phyloP scores from a whole-genome alignment of 2,329 filamentous ascomycete species.

The Catunica adiposa region DNA sequence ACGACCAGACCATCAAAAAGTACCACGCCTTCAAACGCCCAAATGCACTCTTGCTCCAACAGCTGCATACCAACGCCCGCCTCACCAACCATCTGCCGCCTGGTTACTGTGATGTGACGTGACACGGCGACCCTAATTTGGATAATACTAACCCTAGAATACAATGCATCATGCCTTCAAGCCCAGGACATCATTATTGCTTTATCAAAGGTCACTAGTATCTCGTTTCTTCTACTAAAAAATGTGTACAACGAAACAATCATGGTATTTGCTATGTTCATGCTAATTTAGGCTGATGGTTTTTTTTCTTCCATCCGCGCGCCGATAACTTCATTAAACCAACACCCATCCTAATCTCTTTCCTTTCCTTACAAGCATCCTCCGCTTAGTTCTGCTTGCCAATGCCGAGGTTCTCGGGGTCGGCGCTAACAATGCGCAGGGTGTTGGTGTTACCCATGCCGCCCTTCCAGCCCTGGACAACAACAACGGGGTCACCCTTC shows the following conservation, averaged over 20 bases:
- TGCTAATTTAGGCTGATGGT: not conserved
- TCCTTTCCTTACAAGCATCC: not conserved
- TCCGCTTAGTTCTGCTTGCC: constrained; percentile 22
- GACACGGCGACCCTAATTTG: no score
- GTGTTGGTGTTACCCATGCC: constrained; percentile 89
- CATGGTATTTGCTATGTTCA: not conserved
- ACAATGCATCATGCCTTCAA: no score
- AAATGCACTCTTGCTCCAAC: not conserved
- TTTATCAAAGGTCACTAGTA: no score
- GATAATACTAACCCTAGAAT: constrained; percentile 8
- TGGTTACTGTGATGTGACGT: not conserved
- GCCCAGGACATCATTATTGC: no score
- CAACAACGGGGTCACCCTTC: constrained; percentile 59
- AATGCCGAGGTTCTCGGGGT: constrained; percentile 41
- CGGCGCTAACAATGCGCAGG: constrained; percentile 45
- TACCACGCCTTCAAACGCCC: not conserved
- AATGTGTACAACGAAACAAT: not conserved
- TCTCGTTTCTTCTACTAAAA: no score
- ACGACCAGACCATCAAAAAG: no score
- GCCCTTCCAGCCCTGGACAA: constrained; percentile 82
- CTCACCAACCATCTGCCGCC: not conserved
- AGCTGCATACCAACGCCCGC: not conserved
- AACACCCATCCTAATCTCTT: not conserved
- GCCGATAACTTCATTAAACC: not conserved
- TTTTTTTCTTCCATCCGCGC: not conserved